A percentile compares a stretch with the other conserved stretches of the same genome.
Evolutionary conservation across 1,139 yeast species (phyloP).

Genomic region (Yamadazyma oceani): DNA sequence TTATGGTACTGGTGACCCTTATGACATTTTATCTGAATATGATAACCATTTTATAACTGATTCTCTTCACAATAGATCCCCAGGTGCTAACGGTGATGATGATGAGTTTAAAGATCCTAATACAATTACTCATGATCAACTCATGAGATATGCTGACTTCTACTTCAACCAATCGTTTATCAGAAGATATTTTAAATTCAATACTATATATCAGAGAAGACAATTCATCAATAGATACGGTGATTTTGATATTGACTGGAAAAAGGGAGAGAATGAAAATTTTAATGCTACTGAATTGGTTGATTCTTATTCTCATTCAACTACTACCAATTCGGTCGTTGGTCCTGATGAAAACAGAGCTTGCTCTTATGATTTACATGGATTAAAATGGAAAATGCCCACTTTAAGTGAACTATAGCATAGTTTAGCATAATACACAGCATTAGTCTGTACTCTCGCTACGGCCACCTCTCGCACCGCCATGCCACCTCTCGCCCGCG

Average conservation of each 20-base stretch:
- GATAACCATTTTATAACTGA: slow-evolving; percentile 21
- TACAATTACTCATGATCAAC: slow-evolving; percentile 17
- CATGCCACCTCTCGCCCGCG: too few species aligned
- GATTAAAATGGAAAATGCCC: slow-evolving; percentile 55
- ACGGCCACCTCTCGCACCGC: neutral
- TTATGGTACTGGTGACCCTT: slow-evolving; percentile 39
- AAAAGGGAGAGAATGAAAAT: slow-evolving; percentile 18
- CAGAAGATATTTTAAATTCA: slow-evolving; percentile 44
- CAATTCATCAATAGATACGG: slow-evolving; percentile 49
- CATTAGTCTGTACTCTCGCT: neutral
- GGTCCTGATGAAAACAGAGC: slow-evolving; percentile 21
- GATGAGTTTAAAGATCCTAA: slow-evolving; percentile 12
- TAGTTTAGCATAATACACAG: neutral
- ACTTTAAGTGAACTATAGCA: slow-evolving; percentile 40
- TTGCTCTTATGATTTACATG: slow-evolving; percentile 40
- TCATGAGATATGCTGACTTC: slow-evolving; percentile 31
- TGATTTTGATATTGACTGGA: slow-evolving; percentile 40
- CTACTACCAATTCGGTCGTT: slow-evolving; percentile 24
- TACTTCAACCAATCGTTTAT: slow-evolving; percentile 38
- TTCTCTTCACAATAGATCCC: slow-evolving; percentile 7
- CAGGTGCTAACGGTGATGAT: slow-evolving; percentile 8
- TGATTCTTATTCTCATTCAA: slow-evolving; percentile 14
- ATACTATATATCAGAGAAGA: slow-evolving; percentile 47
- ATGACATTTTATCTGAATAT: slow-evolving; percentile 22
- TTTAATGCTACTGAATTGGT: slow-evolving; percentile 12